These are phyloP conservation scores for Sphaerulina vaccinii DNA, from an alignment of 2,329 filamentous ascomycete genomes.

Conservation along the genomic window DNA sequence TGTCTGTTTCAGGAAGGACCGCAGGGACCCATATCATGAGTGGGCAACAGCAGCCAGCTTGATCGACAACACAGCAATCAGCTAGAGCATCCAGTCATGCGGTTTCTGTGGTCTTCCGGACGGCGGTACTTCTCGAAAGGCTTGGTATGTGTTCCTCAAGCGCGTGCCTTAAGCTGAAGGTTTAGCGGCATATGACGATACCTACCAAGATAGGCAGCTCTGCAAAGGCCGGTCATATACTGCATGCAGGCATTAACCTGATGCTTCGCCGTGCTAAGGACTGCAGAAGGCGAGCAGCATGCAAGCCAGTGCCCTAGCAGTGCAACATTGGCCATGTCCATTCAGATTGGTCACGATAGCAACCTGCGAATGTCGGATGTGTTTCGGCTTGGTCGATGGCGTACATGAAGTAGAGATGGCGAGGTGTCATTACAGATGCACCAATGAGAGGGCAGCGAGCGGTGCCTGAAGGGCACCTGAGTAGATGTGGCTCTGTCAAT, in stretches of 20 bases:
- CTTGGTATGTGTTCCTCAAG: constrained; percentile 6
- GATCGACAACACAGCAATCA: constrained; percentile 30
- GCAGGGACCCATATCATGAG: background rate
- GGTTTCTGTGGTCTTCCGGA: constrained; percentile 10
- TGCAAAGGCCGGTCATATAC: constrained; percentile 6
- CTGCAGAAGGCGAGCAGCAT: constrained; percentile 4
- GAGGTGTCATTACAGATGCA: constrained; percentile 13
- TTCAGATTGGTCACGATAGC: constrained; percentile 16
- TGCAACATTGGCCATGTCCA: background rate
- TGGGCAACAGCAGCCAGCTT: constrained; percentile 10
- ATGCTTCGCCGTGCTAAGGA: constrained; percentile 1
- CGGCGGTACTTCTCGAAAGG: constrained; percentile 25
- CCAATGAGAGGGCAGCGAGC: constrained; percentile 11
- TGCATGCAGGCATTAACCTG: background rate
- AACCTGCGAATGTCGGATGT: constrained; percentile 18
- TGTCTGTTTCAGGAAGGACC: constrained; percentile 4
- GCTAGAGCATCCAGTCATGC: constrained; percentile 25
- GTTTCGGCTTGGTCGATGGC: constrained; percentile 14
- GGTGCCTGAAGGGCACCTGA: constrained; percentile 1
- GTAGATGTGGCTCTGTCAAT: background rate
- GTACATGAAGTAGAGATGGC: background rate
- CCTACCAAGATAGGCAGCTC: constrained; percentile 23
- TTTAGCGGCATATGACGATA: constrained; percentile 10
- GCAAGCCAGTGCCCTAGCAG: background rate
- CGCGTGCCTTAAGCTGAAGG: constrained; percentile 2